phyloP scores from a whole-genome alignment of 768 basidiomycete species.

The Auriculariales sp. region DNA sequence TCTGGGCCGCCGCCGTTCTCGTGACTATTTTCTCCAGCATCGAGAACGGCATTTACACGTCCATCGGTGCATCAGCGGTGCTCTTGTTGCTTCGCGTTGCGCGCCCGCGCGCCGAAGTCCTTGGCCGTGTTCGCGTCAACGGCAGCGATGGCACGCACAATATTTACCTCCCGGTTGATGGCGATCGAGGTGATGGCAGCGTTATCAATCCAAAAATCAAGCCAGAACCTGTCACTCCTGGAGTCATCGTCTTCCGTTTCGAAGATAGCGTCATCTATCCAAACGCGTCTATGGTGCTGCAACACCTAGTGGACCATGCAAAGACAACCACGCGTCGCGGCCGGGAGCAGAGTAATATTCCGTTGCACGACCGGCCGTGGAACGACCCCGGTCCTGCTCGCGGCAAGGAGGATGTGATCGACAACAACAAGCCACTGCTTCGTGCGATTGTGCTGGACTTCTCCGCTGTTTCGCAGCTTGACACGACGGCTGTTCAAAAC shows the following conservation, averaged over 20 bases:
- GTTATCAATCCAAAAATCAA: constrained; percentile 56
- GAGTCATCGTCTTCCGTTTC: constrained; percentile 81
- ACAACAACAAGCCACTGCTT: constrained; percentile 43
- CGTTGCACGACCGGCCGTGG: constrained; percentile 71
- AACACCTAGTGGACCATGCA: constrained; percentile 65
- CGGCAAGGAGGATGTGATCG: constrained; percentile 31
- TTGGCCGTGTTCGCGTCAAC: constrained; percentile 62
- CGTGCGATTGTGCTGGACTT: constrained; percentile 89
- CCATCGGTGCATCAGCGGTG: constrained; percentile 62
- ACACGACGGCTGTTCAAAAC: constrained; percentile 83
- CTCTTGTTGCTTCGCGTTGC: constrained; percentile 80
- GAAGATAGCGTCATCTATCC: constrained; percentile 86
- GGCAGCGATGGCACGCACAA: constrained; percentile 37
- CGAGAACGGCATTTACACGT: constrained; percentile 84
- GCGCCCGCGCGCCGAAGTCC: constrained; percentile 77
- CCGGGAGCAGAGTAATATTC: constrained; percentile 50
- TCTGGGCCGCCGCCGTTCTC: constrained; percentile 76
- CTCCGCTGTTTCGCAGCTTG: constrained; percentile 74
- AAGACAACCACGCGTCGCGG: constrained; percentile 65
- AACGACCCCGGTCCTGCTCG: constrained; percentile 74
- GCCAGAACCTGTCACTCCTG: constrained; percentile 67
- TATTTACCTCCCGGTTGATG: constrained; percentile 65
- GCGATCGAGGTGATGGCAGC: constrained; percentile 21
- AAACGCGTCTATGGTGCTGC: constrained; percentile 56
- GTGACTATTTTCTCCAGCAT: constrained; percentile 89